phyloP scores from a whole-genome alignment of 306 rosid genomes.

The Mimosa bimucronata region DNA sequence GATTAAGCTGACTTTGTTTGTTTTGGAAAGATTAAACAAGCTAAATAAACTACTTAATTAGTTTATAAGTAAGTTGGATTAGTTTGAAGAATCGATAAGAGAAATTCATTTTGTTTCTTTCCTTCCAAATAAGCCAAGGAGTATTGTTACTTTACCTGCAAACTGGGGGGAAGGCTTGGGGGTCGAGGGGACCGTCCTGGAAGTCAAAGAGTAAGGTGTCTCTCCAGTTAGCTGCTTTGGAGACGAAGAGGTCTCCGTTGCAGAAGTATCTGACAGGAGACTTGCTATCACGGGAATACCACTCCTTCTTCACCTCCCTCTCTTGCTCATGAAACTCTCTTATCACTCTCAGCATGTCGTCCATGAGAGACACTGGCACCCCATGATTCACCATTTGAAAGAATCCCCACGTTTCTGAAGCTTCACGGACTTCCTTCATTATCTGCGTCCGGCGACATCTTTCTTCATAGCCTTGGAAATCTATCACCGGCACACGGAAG shows the following conservation, averaged over 20 bases:
- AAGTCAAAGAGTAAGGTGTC: slow-evolving; percentile 72
- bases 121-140: too few species aligned
- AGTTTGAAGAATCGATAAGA: too few species aligned
- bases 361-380: slow-evolving; percentile 56
- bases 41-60: too few species aligned
- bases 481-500: slow-evolving; percentile 63
- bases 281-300: slow-evolving; percentile 72
- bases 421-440: slow-evolving; percentile 50
- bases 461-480: slow-evolving; percentile 53
- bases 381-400: slow-evolving; percentile 83
- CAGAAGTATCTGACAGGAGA: slow-evolving; percentile 58
- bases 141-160: slow-evolving; percentile 58
- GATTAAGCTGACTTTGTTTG: too few species aligned
- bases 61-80: too few species aligned
- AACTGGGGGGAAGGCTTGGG: slow-evolving; percentile 49
- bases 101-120: too few species aligned
- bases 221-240: slow-evolving; percentile 82
- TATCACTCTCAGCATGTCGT: slow-evolving; percentile 48
- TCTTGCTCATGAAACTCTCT: slow-evolving; percentile 70
- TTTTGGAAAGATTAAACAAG: too few species aligned
- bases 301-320: slow-evolving; percentile 60
- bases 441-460: slow-evolving; percentile 38
- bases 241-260: slow-evolving; percentile 67
- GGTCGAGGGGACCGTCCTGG: slow-evolving; percentile 61
- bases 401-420: slow-evolving; percentile 75